Conservation (phyloP, 2,329 filamentous ascomycete genomes). For the Fonsecaea monophora region DNA sequence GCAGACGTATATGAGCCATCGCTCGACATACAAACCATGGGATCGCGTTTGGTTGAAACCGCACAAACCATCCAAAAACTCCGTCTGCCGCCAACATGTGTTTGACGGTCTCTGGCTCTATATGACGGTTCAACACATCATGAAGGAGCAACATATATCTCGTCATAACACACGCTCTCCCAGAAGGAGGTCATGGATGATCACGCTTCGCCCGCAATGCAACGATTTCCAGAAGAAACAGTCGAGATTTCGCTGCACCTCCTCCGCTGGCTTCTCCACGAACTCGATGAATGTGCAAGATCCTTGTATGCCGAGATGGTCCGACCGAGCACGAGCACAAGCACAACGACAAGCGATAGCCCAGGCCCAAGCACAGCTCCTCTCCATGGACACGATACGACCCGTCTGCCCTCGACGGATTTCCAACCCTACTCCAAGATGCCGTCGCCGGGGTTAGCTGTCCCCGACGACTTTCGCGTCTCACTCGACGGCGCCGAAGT, state of each 20-base stretch:
- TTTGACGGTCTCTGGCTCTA: background rate
- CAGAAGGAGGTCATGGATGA: background rate
- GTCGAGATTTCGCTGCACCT: background rate
- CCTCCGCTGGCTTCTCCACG: background rate
- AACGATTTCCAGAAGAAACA: background rate
- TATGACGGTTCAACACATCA: background rate
- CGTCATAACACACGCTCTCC: background rate
- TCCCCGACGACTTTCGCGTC: background rate
- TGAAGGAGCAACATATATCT: background rate
- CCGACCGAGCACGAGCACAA: background rate
- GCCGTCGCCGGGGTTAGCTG: background rate
- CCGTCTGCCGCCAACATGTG: background rate
- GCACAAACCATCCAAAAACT: background rate
- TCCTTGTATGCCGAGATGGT: background rate
- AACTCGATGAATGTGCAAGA: background rate
- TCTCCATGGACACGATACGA: background rate
- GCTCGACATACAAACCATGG: background rate
- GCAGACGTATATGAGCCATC: background rate
- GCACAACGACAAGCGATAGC: background rate
- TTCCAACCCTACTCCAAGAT: background rate
- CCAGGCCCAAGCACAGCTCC: background rate
- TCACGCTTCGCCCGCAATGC: background rate
- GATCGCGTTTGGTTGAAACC: background rate
- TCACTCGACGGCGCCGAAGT: background rate
- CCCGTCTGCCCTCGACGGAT: background rate